Evolutionary conservation across 768 basidiomycete species (phyloP), one percentile per base, ranked within the genome.

Genomic region (Hebeloma cylindrosporum): DNA sequence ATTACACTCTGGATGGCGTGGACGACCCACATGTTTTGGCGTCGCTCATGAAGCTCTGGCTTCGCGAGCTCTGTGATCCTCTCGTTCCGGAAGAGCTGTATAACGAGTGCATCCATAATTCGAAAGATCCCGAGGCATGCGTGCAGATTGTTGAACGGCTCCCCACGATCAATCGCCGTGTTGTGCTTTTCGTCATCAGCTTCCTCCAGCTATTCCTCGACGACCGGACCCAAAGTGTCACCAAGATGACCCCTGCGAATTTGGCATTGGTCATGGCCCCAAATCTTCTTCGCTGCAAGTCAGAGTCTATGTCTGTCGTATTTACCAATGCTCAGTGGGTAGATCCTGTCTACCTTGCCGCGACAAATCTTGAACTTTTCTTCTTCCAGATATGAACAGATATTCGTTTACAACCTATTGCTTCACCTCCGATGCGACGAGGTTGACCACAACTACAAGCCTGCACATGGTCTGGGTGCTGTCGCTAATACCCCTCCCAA

Each of bases 211-310:
- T 91, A 40, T 96, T 96, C 69, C 65, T 93, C 40, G 84, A 87
- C 36, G 85, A 89, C 31, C 77, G 79, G 52, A 82, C 88, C 14
- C 78, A 88, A 51, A 68, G 63, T 9, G 64, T 73, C 34, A 93
- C 90, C 30, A 92, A 94, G 68, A 95, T 94, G 93, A 94, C 90
- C 3, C 78, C 87, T 8, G 82, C 82, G 27, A 93, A 93, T 62
- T 67, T 95, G 50, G 90, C 93, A 7, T 68, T 94, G 11, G 90
- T 96, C 14, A 88, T 96, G 83, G 90, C 93, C 1, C 93, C 93
- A 6, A 95, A 95, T 65, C 63, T 96, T 32, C 64, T 96, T 33
- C 72, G 93, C 43, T 94, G 93, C 59, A 85, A 75, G 54, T 92
- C 89, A 11, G 86, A 92, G 36, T 88, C 82, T n/a, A 85, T 93